Percentiles rank a stretch among this genome's conserved stretches.
Conservation (phyloP, 768 basidiomycete genomes). For the Tricholoma matsutake region DNA sequence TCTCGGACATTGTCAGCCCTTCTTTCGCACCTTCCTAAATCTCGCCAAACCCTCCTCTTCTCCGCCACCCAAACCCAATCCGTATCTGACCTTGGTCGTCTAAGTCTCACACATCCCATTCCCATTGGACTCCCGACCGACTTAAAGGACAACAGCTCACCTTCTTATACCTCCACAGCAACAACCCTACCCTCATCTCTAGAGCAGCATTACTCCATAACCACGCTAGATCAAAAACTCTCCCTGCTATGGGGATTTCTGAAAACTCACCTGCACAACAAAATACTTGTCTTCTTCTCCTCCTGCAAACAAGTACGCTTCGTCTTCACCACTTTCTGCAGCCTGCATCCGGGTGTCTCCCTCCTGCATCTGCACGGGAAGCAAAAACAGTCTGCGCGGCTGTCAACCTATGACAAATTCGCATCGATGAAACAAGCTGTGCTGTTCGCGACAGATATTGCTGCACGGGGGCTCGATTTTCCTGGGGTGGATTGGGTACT, state of each 20-base stretch:
- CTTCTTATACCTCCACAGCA: neutral
- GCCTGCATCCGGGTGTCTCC: conserved; percentile 91
- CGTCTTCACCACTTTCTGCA: conserved; percentile 92
- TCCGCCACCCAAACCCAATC: conserved; percentile 96
- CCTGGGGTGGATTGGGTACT: conserved; percentile 96
- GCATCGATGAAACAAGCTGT: conserved; percentile 78
- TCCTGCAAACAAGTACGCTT: conserved; percentile 97
- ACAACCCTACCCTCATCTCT: conserved; percentile 70
- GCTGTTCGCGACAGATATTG: conserved; percentile 94
- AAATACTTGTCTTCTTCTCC: conserved; percentile 91
- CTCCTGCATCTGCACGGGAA: conserved; percentile 95
- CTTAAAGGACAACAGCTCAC: conserved; percentile 20
- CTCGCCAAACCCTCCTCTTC: conserved; percentile 93
- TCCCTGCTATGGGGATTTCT: conserved; percentile 93
- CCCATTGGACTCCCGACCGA: conserved; percentile 63
- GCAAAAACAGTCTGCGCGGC: conserved; percentile 89
- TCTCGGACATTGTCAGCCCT: conserved; percentile 85
- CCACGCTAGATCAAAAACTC: conserved; percentile 82
- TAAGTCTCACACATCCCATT: conserved; percentile 82
- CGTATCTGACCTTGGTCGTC: conserved; percentile 81
- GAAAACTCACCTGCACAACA: conserved; percentile 87
- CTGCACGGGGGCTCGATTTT: conserved; percentile 94
- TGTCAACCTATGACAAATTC: conserved; percentile 83
- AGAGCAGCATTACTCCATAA: conserved; percentile 86
- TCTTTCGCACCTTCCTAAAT: conserved; percentile 85